Conservation (phyloP, 2,329 filamentous ascomycete genomes). For the Coniochaeta prunicola region DNA sequence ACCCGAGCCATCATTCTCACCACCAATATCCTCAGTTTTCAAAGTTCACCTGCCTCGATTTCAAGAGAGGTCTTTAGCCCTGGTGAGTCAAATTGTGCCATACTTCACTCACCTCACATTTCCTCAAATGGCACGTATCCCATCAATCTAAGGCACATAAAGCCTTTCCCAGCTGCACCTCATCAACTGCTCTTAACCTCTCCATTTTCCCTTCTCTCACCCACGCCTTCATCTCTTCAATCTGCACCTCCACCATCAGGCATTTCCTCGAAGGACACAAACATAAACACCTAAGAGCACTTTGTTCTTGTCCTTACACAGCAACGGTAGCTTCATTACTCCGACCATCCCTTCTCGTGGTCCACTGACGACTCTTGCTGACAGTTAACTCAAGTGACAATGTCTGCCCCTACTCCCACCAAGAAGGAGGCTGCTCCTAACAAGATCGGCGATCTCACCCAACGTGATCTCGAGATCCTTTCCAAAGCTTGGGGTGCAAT, state of each 20-base stretch:
- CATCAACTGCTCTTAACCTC: not conserved
- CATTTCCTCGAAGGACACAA: not conserved
- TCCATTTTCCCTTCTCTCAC: not conserved
- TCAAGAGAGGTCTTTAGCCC: not conserved
- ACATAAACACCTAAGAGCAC: not conserved
- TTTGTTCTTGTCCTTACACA: not conserved
- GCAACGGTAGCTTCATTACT: not conserved
- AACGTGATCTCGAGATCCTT: slow-evolving; percentile 17
- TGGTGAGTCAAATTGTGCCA: not conserved
- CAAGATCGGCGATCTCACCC: slow-evolving; percentile 9
- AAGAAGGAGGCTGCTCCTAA: not conserved
- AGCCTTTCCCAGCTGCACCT: not conserved
- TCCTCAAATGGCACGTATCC: not conserved
- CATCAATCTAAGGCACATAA: not conserved
- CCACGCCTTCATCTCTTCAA: not conserved
- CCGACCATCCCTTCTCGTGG: not conserved
- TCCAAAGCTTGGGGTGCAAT: slow-evolving; percentile 16
- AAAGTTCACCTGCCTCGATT: not conserved
- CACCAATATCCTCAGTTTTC: too few species aligned
- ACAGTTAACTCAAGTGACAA: not conserved
- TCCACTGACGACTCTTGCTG: not conserved
- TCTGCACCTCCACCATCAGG: not conserved
- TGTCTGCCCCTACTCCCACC: not conserved
- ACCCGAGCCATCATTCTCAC: too few species aligned
- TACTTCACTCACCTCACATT: not conserved